These are phyloP conservation scores for Phytopythium cucurbitacearum DNA, from an alignment of 352 stramenopile genomes.

Conservation along the genomic window DNA sequence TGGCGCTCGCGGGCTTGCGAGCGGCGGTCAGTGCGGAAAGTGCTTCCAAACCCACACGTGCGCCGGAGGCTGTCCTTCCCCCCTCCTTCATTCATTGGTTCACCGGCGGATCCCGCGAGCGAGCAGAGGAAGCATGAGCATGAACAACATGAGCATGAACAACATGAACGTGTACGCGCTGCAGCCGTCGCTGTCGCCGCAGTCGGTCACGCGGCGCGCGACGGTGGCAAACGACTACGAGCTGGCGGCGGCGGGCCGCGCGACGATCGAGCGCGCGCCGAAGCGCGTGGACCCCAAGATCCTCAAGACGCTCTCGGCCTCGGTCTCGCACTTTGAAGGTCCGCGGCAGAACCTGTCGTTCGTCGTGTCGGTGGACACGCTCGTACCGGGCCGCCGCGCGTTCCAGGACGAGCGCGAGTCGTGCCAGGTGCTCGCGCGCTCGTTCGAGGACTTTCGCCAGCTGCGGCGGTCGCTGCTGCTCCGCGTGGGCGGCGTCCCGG, in stretches of 20 bases:
- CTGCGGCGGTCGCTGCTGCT: slow-evolving; percentile 72
- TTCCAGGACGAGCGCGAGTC: slow-evolving; percentile 65
- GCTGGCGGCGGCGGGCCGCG: slow-evolving; percentile 11
- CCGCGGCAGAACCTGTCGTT: slow-evolving; percentile 73
- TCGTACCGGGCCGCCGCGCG: slow-evolving; percentile 47
- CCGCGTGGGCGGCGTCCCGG: slow-evolving; percentile 46
- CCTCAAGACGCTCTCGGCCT: slow-evolving; percentile 75
- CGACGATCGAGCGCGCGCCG: slow-evolving; percentile 37
- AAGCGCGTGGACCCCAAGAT: slow-evolving; percentile 70
- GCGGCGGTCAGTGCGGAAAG: slow-evolving; percentile 5
- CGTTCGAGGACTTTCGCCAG: slow-evolving; percentile 72
- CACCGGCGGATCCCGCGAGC: too few relatives aligned
- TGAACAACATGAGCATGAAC: slow-evolving; percentile 6
- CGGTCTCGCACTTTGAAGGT: slow-evolving; percentile 64
- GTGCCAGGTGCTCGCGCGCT: slow-evolving; percentile 63
- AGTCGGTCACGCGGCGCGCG: slow-evolving; percentile 31
- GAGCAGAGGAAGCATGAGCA: too few relatives aligned
- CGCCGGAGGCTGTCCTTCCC: too few relatives aligned
- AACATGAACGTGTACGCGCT: slow-evolving; percentile 32
- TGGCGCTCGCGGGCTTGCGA: background rate
- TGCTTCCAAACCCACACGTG: slow-evolving; percentile 3
- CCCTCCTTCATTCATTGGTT: too few relatives aligned
- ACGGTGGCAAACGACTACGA: slow-evolving; percentile 35
- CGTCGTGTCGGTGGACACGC: slow-evolving; percentile 72
- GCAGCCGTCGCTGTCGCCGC: slow-evolving; percentile 35